A percentile compares a stretch with the other conserved stretches of the same genome.
phyloP scores from a whole-genome alignment of 2,329 filamentous ascomycete genomes.

The Corinectria fuckeliana region DNA sequence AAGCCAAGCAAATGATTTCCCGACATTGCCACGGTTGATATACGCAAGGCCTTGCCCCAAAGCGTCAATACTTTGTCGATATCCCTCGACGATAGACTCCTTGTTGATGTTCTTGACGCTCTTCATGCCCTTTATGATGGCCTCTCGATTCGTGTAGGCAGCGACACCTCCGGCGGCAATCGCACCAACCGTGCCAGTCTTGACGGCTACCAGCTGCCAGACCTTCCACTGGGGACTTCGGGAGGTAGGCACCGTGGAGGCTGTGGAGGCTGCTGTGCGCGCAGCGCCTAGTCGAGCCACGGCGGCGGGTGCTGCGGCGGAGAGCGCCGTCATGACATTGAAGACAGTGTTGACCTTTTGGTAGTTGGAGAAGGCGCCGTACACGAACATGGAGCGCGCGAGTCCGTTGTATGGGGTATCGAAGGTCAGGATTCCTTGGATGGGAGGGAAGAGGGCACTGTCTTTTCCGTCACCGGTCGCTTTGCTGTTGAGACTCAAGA shows the following conservation, averaged over 20 bases:
- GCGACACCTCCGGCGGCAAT: constrained; percentile 82
- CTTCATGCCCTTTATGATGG: constrained; percentile 61
- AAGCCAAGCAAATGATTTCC: constrained; percentile 77
- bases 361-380: constrained; percentile 66
- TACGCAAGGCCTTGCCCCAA: constrained; percentile 62
- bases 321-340: constrained; percentile 62
- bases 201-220: constrained; percentile 73
- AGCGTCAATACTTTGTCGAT: constrained; percentile 56
- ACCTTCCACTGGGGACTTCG: constrained; percentile 55
- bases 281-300: constrained; percentile 42
- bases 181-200: constrained; percentile 80
- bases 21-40: constrained; percentile 64
- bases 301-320: constrained; percentile 55
- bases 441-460: constrained; percentile 74
- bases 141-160: constrained; percentile 78
- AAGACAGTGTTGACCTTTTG: constrained; percentile 62
- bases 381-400: constrained; percentile 65
- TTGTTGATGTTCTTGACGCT: constrained; percentile 55
- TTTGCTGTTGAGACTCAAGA: constrained; percentile 72
- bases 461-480: constrained; percentile 45
- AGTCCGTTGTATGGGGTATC: constrained; percentile 83
- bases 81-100: constrained; percentile 55
- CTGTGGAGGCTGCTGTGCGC: constrained; percentile 13
- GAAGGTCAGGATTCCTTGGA: constrained; percentile 81
- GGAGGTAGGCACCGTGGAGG: constrained; percentile 29